Percentiles rank a stretch among this genome's conserved stretches.
Evolutionary conservation across 176 grass and related monocot species (phyloP).

Genomic region (Urochloa ruziziensis): DNA sequence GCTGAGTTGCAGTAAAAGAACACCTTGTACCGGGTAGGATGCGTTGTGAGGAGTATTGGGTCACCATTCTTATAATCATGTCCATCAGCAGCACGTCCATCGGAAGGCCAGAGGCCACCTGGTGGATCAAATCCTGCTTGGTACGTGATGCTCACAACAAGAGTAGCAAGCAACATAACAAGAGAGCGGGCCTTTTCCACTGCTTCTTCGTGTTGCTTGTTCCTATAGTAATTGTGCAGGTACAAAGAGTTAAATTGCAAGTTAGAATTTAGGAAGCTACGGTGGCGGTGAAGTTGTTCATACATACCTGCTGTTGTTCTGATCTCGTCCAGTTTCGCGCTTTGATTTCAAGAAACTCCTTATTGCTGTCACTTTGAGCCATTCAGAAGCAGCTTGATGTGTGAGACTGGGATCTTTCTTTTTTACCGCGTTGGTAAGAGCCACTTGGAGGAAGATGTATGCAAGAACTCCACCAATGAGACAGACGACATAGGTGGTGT

Average conservation of each 20-base stretch:
- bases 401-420: background rate
- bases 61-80: background rate
- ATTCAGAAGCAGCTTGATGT: background rate
- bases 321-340: background rate
- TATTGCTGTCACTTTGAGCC: background rate
- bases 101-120: constrained; percentile 40
- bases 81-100: background rate
- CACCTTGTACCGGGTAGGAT: background rate
- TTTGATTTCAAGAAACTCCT: background rate
- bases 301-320: background rate
- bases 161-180: constrained; percentile 51
- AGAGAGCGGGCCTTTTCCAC: background rate
- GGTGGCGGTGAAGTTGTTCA: background rate
- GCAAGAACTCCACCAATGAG: constrained; percentile 23
- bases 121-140: constrained; percentile 46
- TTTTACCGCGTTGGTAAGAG: background rate
- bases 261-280: background rate
- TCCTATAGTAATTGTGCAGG: background rate
- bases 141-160: constrained; percentile 49
- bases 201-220: too few relatives aligned
- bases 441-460: constrained; percentile 27
- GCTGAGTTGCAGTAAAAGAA: constrained; percentile 54
- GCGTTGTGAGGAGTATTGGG: constrained; percentile 30
- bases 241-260: background rate
- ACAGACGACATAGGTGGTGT: constrained; percentile 20